Evolutionary conservation across 2,329 filamentous ascomycete species (phyloP).

Genomic region (Passalora sequoiae): DNA sequence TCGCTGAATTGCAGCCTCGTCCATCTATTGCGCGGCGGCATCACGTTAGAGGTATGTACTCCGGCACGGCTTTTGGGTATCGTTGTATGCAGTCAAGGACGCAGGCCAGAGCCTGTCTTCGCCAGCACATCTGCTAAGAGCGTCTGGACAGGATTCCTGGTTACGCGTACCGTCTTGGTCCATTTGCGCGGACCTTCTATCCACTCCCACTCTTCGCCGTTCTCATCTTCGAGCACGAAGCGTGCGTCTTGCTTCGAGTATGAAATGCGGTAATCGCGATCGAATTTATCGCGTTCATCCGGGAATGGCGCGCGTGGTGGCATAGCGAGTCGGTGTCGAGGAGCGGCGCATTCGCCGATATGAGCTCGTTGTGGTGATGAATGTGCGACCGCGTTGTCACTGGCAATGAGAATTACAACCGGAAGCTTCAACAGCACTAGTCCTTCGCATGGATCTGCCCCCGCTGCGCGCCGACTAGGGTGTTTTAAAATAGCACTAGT

Average conservation of each 20-base stretch:
- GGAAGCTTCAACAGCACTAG: too few species aligned
- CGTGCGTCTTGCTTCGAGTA: slow-evolving; percentile 73
- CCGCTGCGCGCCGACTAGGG: too few species aligned
- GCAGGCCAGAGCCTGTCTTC: slow-evolving; percentile 24
- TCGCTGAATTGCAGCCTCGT: slow-evolving; percentile 56
- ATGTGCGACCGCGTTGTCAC: too few species aligned
- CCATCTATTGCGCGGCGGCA: slow-evolving; percentile 42
- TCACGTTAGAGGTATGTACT: slow-evolving; percentile 17
- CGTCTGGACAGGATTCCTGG: slow-evolving; percentile 22
- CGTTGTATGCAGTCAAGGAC: slow-evolving; percentile 5
- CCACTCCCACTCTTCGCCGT: slow-evolving; percentile 81
- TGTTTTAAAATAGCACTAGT: too few species aligned
- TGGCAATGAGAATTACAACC: not conserved
- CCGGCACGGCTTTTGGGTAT: slow-evolving; percentile 6
- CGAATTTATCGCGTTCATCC: slow-evolving; percentile 61
- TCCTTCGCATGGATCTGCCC: too few species aligned
- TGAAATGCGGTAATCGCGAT: slow-evolving; percentile 73
- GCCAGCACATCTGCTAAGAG: not conserved
- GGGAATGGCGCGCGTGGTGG: slow-evolving; percentile 41
- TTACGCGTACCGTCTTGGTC: slow-evolving; percentile 57
- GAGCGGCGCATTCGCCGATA: not conserved
- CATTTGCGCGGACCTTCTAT: slow-evolving; percentile 66
- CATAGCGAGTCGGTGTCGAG: slow-evolving; percentile 11
- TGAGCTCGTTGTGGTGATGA: slow-evolving; percentile 1
- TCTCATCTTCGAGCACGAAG: slow-evolving; percentile 76